Evolutionary conservation across 2,329 filamentous ascomycete genomes (phyloP).

Genomic region (Aureobasidium sp.): DNA sequence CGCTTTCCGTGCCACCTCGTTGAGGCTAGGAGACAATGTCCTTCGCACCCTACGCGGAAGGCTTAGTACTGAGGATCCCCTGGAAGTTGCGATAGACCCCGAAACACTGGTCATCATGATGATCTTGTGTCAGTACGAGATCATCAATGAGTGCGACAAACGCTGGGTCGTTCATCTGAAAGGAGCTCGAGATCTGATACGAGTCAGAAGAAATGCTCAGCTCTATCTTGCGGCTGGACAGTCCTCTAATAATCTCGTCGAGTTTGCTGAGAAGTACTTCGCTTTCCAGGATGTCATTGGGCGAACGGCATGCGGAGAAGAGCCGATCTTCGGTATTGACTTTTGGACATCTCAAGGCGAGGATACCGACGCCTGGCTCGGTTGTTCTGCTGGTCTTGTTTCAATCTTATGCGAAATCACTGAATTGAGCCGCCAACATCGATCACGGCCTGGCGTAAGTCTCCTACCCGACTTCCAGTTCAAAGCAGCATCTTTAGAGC

Average conservation of each 20-base stretch:
- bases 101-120: conserved; percentile 37
- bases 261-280: conserved; percentile 40
- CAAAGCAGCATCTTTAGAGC: conserved; percentile 29
- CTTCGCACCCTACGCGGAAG: conserved; percentile 30
- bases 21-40: conserved; percentile 32
- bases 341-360: conserved; percentile 37
- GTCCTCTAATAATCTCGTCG: conserved; percentile 19
- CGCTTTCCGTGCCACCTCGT: conserved; percentile 26
- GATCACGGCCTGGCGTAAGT: conserved; percentile 21
- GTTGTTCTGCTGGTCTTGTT: conserved; percentile 41
- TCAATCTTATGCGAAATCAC: conserved; percentile 41
- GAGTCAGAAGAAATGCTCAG: conserved; percentile 26
- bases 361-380: conserved; percentile 40
- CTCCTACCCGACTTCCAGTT: conserved; percentile 23
- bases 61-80: conserved; percentile 24
- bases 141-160: conserved; percentile 33
- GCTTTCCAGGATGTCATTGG: conserved; percentile 46
- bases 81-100: conserved; percentile 20
- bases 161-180: conserved; percentile 42
- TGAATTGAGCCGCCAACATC: conserved; percentile 35
- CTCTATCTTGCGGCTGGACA: not conserved
- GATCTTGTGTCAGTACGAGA: conserved; percentile 40
- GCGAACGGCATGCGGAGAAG: conserved; percentile 42
- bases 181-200: conserved; percentile 41
- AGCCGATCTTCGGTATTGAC: conserved; percentile 39